Evolutionary conservation across 2,329 filamentous ascomycete species (phyloP).

Genomic region (Macrophomina pseudophaseolina): DNA sequence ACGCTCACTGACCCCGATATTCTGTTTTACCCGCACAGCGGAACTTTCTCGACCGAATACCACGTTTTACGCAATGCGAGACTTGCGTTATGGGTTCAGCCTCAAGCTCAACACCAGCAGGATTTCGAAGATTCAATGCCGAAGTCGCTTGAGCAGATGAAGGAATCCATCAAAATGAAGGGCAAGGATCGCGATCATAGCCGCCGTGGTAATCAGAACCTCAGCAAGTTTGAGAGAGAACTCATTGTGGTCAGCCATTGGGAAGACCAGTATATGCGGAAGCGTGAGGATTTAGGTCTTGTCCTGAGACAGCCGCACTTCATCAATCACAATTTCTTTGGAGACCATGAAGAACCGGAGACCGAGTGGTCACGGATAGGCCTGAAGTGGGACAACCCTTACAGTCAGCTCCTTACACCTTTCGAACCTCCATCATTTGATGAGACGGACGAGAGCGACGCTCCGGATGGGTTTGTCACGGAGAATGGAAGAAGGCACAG

Average conservation of each 20-base stretch:
- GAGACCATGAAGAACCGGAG: constrained; percentile 11
- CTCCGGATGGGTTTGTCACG: background rate
- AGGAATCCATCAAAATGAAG: constrained; percentile 14
- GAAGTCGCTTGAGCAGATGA: constrained; percentile 22
- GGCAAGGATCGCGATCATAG: constrained; percentile 25
- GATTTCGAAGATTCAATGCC: constrained; percentile 23
- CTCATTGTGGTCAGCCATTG: constrained; percentile 18
- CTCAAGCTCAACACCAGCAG: constrained; percentile 20
- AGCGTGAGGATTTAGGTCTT: constrained; percentile 10
- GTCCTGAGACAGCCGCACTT: constrained; percentile 23
- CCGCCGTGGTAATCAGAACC: constrained; percentile 8
- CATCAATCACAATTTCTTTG: constrained; percentile 25
- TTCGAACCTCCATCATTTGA: constrained; percentile 16
- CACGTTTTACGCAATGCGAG: constrained; percentile 27
- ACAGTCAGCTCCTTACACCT: constrained; percentile 10
- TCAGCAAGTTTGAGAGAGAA: constrained; percentile 24
- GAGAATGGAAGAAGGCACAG: constrained; percentile 5
- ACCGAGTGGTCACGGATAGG: background rate
- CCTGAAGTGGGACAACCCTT: constrained; percentile 5
- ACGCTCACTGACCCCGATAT: constrained; percentile 33
- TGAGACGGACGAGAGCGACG: constrained; percentile 8
- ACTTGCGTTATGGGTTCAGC: constrained; percentile 12
- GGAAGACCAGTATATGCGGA: constrained; percentile 22
- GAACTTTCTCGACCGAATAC: constrained; percentile 55
- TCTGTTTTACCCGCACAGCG: constrained; percentile 45